Evolutionary conservation across 1,284 basidiomycete genomes (phyloP), one percentile per base, ranked within the genome.

Genomic region (Leccinum ponderosum): DNA sequence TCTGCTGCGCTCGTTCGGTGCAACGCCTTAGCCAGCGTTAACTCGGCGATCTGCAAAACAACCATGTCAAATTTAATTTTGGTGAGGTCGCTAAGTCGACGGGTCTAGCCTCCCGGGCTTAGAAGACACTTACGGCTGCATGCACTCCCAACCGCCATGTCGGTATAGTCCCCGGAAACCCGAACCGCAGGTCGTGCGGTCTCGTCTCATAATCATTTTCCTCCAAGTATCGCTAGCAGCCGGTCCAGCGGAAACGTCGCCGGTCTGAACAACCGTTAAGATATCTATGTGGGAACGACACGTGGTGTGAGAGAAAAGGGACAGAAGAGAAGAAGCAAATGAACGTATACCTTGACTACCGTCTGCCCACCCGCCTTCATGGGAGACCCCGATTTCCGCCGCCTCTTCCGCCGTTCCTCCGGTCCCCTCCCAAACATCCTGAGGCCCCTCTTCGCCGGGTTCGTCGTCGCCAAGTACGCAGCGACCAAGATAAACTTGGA

Each of bases 381-480:
- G 65, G 77, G 74, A 7, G 83, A 52, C 7, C 77, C 77, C 6
- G 80, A 79, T 62, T 76, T 78, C 61, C 78, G 78, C 61, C 86
- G 77, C 62, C 81, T 81, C 63, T 83, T 76, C 67, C 86, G 87
- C 64, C 87, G 84, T 67, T 89, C 89, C 59, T 89, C 86, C 33
- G 81, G 29, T 31, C 29, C 29, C 29, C 29, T 31, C 29, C 29
- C 29, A 11, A 31, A 31, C 9, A 95, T 89, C 29, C 90, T 80
- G 64, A 93, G 59, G 73, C 97, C 95, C 7, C 87, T 87, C 68
- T 88, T 90, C 0, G 87, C 75, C 0, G 95, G 94, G 72, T 97
- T 97, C 61, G 90, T 93, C 51, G 91, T 93, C 2, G 94, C 94
- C 33, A 96, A 77, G 72, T 90, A 97, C 0, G 90, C 85, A 0